Conservation (phyloP, 2,329 filamentous ascomycete genomes). For the Phialophora macrospora region DNA sequence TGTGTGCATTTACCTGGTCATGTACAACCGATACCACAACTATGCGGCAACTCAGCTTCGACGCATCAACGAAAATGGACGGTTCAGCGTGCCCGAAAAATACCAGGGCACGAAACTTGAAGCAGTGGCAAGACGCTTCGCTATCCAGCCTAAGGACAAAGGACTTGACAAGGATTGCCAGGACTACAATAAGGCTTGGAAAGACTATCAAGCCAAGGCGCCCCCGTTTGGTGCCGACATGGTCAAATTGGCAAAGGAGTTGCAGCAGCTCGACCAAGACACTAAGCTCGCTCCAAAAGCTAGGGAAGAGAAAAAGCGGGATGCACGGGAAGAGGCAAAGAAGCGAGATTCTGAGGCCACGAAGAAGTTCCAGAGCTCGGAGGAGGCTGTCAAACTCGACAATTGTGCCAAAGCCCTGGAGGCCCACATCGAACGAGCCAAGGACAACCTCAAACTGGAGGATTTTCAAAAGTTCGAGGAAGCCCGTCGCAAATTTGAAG, state of each 20-base stretch:
- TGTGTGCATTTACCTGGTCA: constrained; percentile 7
- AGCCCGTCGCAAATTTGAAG: neutral
- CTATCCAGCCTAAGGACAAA: neutral
- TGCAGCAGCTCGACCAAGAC: constrained; percentile 3
- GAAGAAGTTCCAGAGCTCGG: neutral
- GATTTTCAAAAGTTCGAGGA: neutral
- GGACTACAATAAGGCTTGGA: constrained; percentile 1
- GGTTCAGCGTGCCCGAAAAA: constrained; percentile 1
- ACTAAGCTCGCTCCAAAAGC: neutral
- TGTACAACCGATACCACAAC: constrained; percentile 8
- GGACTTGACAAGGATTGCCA: neutral
- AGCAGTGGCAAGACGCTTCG: neutral
- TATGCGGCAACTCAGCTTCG: constrained; percentile 4
- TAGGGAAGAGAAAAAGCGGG: neutral
- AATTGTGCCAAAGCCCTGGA: neutral
- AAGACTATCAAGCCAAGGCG: constrained; percentile 3
- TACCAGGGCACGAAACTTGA: neutral
- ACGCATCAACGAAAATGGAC: constrained; percentile 3
- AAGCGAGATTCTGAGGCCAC: neutral
- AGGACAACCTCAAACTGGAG: neutral
- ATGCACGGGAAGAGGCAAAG: neutral
- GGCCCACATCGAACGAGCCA: neutral
- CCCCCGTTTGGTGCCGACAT: neutral
- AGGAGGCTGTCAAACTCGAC: neutral
- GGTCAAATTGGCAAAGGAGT: neutral